Evolutionary conservation across 352 stramenopile species (phyloP), one percentile per base, ranked within the genome.

Genomic region (Phytophthora hibernalis): DNA sequence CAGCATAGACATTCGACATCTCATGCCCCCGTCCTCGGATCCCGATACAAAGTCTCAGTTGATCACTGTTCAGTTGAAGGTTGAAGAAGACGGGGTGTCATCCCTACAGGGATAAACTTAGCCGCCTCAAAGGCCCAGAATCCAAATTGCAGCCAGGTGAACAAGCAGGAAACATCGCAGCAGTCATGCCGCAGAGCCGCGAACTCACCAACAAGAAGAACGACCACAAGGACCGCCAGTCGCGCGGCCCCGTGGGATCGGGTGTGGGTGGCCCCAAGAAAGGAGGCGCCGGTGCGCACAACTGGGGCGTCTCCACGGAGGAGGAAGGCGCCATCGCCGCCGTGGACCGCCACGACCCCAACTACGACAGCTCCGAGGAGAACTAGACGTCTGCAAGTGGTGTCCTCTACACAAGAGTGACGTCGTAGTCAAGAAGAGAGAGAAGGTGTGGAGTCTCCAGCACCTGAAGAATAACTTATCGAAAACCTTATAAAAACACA

Each of bases 161-260:
- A 47, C 38, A 71, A 77, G 56, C n/a, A n/a, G n/a, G n/a, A n/a
- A n/a, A n/a, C n/a, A n/a, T 16, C 5, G 26, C 13, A 48, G n/a
- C 21, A 45, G 68, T 37, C 16, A 95, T 95, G 87, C 82, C 87
- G 37, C 74, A 88, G 57, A 93, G 85, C 71, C 87, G 85, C 43
- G 83, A 93, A 61, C 76, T 93, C 49, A 52, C 75, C 37, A 95
- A 89, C 76, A 95, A 95, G 77, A 95, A 92, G 77, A 93, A 91
- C 70, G 82, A 89, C 61, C 69, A 87, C 63, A 95, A 95, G 81
- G 84, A 95, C 66, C 87, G 83, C 28, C 85, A 93, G 28, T 92
- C 85, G 48, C 80, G 85, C n/a, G 87, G 85, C 2, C 80, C 68
- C 9, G 65, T 83, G 21, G 82, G 82, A 35, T 79, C 76, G 18